A percentile compares a stretch with the other conserved stretches of the same genome.
Conservation (phyloP, 768 basidiomycete species). For the Mrakia frigida region DNA sequence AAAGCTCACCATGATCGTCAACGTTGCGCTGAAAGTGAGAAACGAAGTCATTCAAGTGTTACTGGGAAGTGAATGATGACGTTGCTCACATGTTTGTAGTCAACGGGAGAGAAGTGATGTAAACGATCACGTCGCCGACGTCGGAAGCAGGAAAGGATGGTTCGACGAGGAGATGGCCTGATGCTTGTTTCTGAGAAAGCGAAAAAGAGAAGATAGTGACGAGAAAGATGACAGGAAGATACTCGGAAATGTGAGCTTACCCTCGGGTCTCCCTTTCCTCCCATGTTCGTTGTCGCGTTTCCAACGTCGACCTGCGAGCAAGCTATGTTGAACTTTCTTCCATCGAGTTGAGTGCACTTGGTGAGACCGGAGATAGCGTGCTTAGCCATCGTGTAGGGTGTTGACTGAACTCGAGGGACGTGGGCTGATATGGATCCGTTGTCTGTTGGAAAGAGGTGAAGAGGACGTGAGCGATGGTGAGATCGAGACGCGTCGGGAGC, state of each 20-base stretch:
- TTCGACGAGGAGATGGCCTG: conserved; percentile 13
- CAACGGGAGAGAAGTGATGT: conserved; percentile 41
- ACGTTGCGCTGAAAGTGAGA: background rate
- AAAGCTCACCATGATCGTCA: background rate
- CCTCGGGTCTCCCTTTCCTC: conserved; percentile 16
- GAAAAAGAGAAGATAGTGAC: background rate
- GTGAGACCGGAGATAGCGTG: conserved; percentile 74
- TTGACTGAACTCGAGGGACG: conserved; percentile 56
- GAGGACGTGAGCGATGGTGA: no score
- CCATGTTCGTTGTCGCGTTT: conserved; percentile 36
- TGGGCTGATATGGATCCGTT: conserved; percentile 73
- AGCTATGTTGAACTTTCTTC: conserved; percentile 64
- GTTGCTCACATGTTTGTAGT: background rate
- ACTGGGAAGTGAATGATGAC: no score
- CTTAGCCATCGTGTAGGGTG: conserved; percentile 69
- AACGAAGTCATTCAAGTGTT: no score
- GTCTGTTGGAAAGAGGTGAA: conserved; percentile 32
- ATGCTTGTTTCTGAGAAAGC: conserved; percentile 44
- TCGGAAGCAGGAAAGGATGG: conserved; percentile 65
- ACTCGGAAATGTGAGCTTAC: background rate
- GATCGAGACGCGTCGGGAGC: background rate
- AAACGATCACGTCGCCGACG: conserved; percentile 65
- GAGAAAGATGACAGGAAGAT: conserved; percentile 12
- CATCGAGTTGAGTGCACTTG: conserved; percentile 70
- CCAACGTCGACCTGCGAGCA: conserved; percentile 82